Conservation (phyloP, 768 basidiomycete genomes). For the Aureoboletus auriporus region DNA sequence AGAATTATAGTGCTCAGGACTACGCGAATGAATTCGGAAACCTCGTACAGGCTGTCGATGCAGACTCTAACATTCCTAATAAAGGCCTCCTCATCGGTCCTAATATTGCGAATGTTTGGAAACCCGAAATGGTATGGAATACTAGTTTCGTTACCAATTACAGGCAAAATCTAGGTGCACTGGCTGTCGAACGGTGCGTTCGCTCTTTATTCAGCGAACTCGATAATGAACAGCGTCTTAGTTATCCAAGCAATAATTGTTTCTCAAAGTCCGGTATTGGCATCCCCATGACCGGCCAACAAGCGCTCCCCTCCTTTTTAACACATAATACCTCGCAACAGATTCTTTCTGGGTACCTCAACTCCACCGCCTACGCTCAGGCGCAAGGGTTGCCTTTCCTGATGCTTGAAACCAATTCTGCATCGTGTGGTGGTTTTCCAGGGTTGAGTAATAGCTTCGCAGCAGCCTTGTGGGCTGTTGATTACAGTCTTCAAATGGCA, state of each 20-base stretch:
- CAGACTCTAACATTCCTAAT: constrained; percentile 35
- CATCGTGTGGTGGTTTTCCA: constrained; percentile 45
- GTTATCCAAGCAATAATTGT: constrained; percentile 64
- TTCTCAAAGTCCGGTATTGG: constrained; percentile 45
- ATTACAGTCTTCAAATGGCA: constrained; percentile 52
- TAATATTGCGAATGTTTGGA: constrained; percentile 55
- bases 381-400: constrained; percentile 40
- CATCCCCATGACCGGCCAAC: constrained; percentile 37
- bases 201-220: neutral
- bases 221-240: constrained; percentile 22
- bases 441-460: constrained; percentile 57
- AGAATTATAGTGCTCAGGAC: constrained; percentile 30
- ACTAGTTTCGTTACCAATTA: constrained; percentile 47
- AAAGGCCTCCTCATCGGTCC: constrained; percentile 58
- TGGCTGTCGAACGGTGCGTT: constrained; percentile 54
- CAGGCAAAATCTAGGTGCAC: constrained; percentile 36
- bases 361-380: constrained; percentile 40
- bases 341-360: constrained; percentile 50
- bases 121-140: constrained; percentile 48
- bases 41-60: constrained; percentile 41
- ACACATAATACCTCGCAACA: constrained; percentile 49
- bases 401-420: constrained; percentile 59
- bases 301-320: constrained; percentile 43
- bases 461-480: constrained; percentile 50
- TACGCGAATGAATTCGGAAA: constrained; percentile 51